Conservation (phyloP, 2,329 filamentous ascomycete species). For the Cladosporium velox region DNA sequence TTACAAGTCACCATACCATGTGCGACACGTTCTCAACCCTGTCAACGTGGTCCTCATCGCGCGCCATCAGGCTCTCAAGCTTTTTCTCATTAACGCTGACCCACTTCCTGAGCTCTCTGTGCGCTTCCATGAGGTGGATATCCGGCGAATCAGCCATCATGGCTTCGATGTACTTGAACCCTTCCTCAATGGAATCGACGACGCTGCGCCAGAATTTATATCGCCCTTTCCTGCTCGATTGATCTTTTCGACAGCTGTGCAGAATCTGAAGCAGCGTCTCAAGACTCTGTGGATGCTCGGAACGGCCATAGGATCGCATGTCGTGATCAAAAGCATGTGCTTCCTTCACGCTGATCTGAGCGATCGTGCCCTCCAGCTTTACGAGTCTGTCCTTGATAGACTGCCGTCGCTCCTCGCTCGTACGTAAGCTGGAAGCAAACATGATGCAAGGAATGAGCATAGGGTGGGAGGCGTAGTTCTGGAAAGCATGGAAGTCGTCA, state of each 20-base stretch:
- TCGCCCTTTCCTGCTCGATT: conserved; percentile 26
- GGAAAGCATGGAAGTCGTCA: conserved; percentile 20
- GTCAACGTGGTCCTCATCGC: conserved; percentile 26
- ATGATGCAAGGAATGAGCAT: conserved; percentile 30
- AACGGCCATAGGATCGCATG: neutral
- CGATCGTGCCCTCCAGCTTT: conserved; percentile 23
- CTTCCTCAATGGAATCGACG: conserved; percentile 22
- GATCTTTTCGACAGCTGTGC: conserved; percentile 24
- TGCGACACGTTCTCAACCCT: conserved; percentile 23
- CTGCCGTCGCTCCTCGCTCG: conserved; percentile 21
- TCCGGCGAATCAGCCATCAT: neutral
- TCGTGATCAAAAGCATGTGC: conserved; percentile 9
- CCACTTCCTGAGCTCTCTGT: conserved; percentile 25
- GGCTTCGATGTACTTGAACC: conserved; percentile 22
- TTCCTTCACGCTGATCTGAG: conserved; percentile 13
- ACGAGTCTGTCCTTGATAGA: conserved; percentile 24
- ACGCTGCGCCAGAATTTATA: conserved; percentile 27
- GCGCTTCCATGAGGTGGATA: conserved; percentile 1
- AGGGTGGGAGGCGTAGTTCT: conserved; percentile 23
- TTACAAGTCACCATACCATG: conserved; percentile 15
- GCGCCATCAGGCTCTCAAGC: conserved; percentile 24
- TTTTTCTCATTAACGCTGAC: conserved; percentile 22
- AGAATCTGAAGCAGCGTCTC: conserved; percentile 23
- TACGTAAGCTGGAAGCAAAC: conserved; percentile 22
- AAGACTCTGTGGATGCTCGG: conserved; percentile 8